phyloP scores from a whole-genome alignment of 768 basidiomycete species.

The Naematelia aurantialba region DNA sequence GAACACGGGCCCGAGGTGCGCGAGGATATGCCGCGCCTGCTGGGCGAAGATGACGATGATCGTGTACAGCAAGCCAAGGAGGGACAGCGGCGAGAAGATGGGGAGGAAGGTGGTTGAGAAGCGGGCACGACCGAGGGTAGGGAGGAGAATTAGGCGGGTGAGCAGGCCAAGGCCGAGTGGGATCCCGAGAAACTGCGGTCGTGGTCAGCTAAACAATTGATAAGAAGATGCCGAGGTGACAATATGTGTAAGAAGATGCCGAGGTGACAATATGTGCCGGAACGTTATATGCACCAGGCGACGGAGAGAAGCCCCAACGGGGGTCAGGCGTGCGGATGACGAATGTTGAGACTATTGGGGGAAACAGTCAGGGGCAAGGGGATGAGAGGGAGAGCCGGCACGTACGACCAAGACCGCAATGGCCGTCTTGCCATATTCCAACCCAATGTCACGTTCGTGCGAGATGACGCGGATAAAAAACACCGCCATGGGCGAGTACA shows the following conservation, averaged over 20 bases:
- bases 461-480: conserved; percentile 73
- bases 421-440: conserved; percentile 56
- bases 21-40: conserved; percentile 62
- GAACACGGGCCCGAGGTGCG: conserved; percentile 72
- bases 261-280: no score
- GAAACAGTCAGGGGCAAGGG: neutral
- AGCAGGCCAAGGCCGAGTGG: conserved; percentile 67
- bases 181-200: conserved; percentile 65
- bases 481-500: conserved; percentile 70
- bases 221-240: no score
- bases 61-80: conserved; percentile 76
- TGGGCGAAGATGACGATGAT: conserved; percentile 50
- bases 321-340: no score
- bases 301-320: no score
- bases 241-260: no score
- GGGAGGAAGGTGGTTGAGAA: conserved; percentile 65
- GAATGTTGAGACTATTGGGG: neutral
- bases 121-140: conserved; percentile 53
- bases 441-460: conserved; percentile 61
- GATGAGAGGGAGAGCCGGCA: neutral
- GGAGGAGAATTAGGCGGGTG: conserved; percentile 62
- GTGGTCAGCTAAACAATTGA: conserved; percentile 8
- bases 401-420: conserved; percentile 49
- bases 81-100: conserved; percentile 63
- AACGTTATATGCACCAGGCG: no score